Percentiles rank a stretch among this genome's conserved stretches.
phyloP scores from a whole-genome alignment of 306 rosid genomes.

The Alnus glutinosa region DNA sequence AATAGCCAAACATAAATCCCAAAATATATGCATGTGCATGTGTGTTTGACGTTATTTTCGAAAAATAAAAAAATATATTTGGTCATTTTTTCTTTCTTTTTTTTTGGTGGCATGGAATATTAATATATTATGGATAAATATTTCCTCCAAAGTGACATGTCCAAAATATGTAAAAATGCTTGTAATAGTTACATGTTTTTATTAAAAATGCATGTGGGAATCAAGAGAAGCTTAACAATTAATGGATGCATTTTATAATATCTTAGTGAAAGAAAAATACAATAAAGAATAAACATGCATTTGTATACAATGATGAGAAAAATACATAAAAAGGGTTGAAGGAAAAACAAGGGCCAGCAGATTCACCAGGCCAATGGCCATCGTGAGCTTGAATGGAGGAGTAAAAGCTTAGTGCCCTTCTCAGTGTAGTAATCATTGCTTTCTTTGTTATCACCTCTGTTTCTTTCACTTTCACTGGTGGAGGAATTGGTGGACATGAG shows the following conservation, averaged over 20 bases:
- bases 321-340: conserved; percentile 49
- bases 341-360: conserved; percentile 59
- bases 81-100: too few species aligned
- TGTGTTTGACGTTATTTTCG: too few species aligned
- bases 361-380: conserved; percentile 81
- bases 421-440: conserved; percentile 38
- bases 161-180: too few species aligned
- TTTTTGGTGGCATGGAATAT: too few species aligned
- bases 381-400: conserved; percentile 63
- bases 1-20: too few species aligned
- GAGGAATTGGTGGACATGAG: conserved; percentile 20
- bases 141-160: too few species aligned
- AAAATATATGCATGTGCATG: too few species aligned
- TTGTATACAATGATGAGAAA: neutral
- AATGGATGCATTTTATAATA: neutral
- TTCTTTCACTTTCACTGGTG: conserved; percentile 37
- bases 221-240: neutral
- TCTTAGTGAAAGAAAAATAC: neutral
- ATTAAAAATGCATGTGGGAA: too few species aligned
- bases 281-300: neutral
- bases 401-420: conserved; percentile 48
- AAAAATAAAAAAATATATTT: too few species aligned
- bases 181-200: too few species aligned
- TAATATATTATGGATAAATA: too few species aligned
- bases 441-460: conserved; percentile 33